Evolutionary conservation across 139 green algal genomes (phyloP).

Genomic region (Coccomyxa sp.): DNA sequence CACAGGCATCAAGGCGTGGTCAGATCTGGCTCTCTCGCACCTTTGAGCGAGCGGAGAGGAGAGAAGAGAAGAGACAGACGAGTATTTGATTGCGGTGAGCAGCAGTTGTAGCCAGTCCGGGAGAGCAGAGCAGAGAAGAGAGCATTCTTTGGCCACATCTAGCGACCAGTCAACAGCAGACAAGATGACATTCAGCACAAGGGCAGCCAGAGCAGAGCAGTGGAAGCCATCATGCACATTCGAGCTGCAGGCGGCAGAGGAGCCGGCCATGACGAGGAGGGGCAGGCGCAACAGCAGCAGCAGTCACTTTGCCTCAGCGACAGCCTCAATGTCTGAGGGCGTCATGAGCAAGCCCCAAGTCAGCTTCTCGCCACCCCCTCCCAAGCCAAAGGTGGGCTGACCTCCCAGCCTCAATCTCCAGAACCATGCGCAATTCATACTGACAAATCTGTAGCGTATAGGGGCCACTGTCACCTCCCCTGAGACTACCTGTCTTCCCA

Average conservation of each 20-base stretch:
- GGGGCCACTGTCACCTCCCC: no score
- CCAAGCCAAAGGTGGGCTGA: slow-evolving; percentile 3
- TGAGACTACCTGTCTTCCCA: no score
- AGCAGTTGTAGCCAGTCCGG: background rate
- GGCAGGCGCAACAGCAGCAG: background rate
- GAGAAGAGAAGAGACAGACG: background rate
- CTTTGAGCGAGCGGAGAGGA: background rate
- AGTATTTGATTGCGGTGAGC: background rate
- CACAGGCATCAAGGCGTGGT: slow-evolving; percentile 47
- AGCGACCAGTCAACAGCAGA: background rate
- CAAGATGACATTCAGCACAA: background rate
- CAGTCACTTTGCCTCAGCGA: slow-evolving; percentile 1
- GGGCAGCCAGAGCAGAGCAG: background rate
- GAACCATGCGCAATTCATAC: no score
- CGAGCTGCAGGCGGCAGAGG: background rate
- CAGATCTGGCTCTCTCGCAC: background rate
- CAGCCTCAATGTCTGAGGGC: background rate
- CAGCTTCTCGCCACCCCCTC: background rate
- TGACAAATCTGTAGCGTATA: no score
- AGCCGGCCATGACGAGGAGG: background rate
- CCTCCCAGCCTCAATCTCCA: no score
- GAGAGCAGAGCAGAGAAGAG: background rate
- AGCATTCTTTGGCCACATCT: background rate
- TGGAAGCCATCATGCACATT: background rate
- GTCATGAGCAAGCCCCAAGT: background rate